phyloP scores from a whole-genome alignment of 805 yeast genomes.

The Monosporozyma aquatica region DNA sequence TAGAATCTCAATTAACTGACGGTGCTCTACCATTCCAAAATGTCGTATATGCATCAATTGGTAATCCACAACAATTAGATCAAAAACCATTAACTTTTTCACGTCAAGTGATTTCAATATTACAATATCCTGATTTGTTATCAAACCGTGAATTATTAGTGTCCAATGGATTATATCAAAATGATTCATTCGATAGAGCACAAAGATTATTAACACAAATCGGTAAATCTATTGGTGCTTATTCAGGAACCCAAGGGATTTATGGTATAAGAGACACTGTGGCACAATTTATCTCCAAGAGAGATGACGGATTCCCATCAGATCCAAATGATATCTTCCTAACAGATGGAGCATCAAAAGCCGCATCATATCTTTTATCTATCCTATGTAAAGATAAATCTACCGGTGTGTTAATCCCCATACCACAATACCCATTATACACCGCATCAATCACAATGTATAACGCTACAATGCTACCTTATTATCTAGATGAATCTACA shows the following conservation, averaged over 20 bases:
- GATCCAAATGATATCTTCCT: slow-evolving; percentile 65
- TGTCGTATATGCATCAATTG: slow-evolving; percentile 86
- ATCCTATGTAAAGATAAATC: slow-evolving; percentile 56
- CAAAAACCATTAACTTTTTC: slow-evolving; percentile 91
- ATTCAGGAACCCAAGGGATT: slow-evolving; percentile 89
- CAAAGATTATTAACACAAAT: slow-evolving; percentile 45
- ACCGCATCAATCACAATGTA: slow-evolving; percentile 84
- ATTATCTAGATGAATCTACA: slow-evolving; percentile 68
- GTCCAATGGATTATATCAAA: slow-evolving; percentile 33
- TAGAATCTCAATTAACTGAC: slow-evolving; percentile 43
- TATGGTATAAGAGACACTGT: slow-evolving; percentile 60
- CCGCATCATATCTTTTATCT: slow-evolving; percentile 71
- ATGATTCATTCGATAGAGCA: slow-evolving; percentile 72
- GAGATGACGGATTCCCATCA: slow-evolving; percentile 76
- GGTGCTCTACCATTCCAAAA: slow-evolving; percentile 63
- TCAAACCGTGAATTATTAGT: slow-evolving; percentile 12
- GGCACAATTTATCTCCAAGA: slow-evolving; percentile 63
- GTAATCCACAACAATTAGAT: slow-evolving; percentile 94
- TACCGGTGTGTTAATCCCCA: slow-evolving; percentile 82
- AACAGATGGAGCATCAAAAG: slow-evolving; percentile 92
- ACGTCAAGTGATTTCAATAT: slow-evolving; percentile 75
- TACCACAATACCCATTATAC: slow-evolving; percentile 95
- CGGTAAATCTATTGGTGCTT: slow-evolving; percentile 82
- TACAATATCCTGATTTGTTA: slow-evolving; percentile 76
- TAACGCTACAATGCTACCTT: slow-evolving; percentile 73